Evolutionary conservation across 2,329 filamentous ascomycete species (phyloP), one percentile per base, ranked within the genome.

Genomic region (Sphaerostilbella broomeana): DNA sequence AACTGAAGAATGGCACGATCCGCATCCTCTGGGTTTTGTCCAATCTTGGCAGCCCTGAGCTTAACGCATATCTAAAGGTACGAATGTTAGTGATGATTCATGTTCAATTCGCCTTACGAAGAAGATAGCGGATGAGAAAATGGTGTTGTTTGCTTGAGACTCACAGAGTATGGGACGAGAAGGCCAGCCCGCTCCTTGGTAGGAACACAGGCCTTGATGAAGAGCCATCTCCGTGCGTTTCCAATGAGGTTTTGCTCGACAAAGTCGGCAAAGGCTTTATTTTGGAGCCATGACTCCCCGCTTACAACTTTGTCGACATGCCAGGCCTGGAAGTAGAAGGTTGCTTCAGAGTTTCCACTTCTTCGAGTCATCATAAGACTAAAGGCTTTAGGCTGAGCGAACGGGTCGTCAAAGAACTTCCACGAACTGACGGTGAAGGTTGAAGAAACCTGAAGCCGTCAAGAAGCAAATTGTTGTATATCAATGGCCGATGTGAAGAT

Each of bases 291-390:
- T 21, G 41, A 39, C 41, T 43, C 41, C 15, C 31, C 41, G 21
- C 26, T 31, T 13, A 43, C 35, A 20, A 32, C 35, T 21, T 33
- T 33, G 41, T 35, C 31, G 26, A 39, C 17, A 25, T 39, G 35
- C 41, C 41, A 43, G 16, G 41, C 41, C 35, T 43, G 41, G 34
- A 43, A 43, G 35, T 43, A 43, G 27, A 43, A 43, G 21, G 41
- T 38, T 33, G 25, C 41, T 29, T 43, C 41, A 18, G 31, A 33
- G 26, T 25, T 43, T 31, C 26, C 41, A 24, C 35, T 21, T 43
- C 41, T 33, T 27, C 41, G 25, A 13, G 17, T 35, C 41, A 43
- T 43, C 28, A 21, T 43, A 39, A 10, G 20, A 28, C 13, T 6
- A 18, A 10, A 9, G 26, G 31, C 32, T 31, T 25, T 20, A 7